Evolutionary conservation across 2,329 filamentous ascomycete genomes (phyloP), one percentile per base, ranked within the genome.

Genomic region (Salinomyces thailandicus): DNA sequence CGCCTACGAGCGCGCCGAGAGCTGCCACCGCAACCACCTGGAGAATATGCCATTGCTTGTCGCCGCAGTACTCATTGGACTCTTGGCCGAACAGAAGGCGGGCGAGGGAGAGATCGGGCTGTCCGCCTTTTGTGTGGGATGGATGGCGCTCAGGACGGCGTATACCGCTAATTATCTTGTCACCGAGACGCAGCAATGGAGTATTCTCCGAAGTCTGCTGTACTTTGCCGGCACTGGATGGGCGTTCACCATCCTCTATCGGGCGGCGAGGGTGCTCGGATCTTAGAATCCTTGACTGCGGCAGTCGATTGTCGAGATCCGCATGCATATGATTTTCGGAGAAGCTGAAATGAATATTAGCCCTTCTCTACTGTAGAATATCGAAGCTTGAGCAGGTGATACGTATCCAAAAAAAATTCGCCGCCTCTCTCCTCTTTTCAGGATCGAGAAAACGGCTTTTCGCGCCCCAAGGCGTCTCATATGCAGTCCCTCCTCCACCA

Each of bases 31-130:
- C 18, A 69, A 69, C 45, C 58, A 60, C 18, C 54, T 68, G 42
- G 66, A 71, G 52, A 66, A 62, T 35, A 51, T 69, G 36, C 62
- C 66, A 1, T 42, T 69, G 6, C 69, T 67, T 41, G 48, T 62
- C 7, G 56, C 62, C 1, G 62, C 64, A 2, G 53, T 69, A 6
- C 51, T 68, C 11, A 50, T 63, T 4, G 64, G 62, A 0, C 59
- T 67, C 29, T 44, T 67, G 35, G 66, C 62, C 2, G 55, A 60
- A 35, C 41, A 47, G 24, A 36, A 48, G 33, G 43, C 46, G 2
- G 52, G 50, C 4, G 42, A 40, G 11, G 50, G 47, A n/a, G 43
- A 37, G 15, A 36, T 50, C 5, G 59, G 56, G 2, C 29, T 63
- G 43, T 54, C 52, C 15, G 47, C 45, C 11, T 66, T 66, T 42